phyloP scores from a whole-genome alignment of 805 yeast species.

The Metschnikowia reukaufii region DNA sequence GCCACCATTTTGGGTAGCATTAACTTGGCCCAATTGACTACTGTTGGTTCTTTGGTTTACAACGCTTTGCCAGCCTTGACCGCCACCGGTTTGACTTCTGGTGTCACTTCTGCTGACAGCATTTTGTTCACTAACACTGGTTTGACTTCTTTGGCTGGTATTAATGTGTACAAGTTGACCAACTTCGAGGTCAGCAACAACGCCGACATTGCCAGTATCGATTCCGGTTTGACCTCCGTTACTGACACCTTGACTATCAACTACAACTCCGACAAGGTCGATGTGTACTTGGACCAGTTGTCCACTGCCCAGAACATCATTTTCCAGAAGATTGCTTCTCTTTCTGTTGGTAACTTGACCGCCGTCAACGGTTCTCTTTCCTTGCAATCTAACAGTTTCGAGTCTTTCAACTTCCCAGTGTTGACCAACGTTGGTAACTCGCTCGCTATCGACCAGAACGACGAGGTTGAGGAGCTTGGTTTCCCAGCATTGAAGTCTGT shows the following conservation, averaged over 20 bases:
- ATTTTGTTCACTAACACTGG: constrained; percentile 74
- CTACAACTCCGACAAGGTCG: constrained; percentile 78
- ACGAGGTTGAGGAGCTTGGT: constrained; percentile 63
- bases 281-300: constrained; percentile 66
- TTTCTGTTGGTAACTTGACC: constrained; percentile 67
- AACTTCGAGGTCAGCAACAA: constrained; percentile 88
- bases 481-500: constrained; percentile 68
- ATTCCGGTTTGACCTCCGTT: constrained; percentile 72
- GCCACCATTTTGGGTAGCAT: constrained; percentile 68
- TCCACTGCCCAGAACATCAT: constrained; percentile 85
- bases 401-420: constrained; percentile 51
- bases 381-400: constrained; percentile 69
- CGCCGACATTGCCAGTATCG: constrained; percentile 66
- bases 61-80: constrained; percentile 84
- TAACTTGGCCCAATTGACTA: constrained; percentile 72
- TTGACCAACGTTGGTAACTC: constrained; percentile 76
- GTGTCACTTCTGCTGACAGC: constrained; percentile 71
- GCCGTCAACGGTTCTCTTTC: constrained; percentile 80
- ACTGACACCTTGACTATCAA: constrained; percentile 75
- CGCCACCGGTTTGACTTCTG: constrained; percentile 61
- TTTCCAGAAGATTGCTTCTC: constrained; percentile 74
- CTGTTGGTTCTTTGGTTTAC: constrained; percentile 79
- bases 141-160: constrained; percentile 66
- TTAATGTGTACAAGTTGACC: constrained; percentile 48
- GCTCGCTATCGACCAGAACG: constrained; percentile 72